phyloP scores from a whole-genome alignment of 768 basidiomycete genomes.

The Peribolospora baueri region DNA sequence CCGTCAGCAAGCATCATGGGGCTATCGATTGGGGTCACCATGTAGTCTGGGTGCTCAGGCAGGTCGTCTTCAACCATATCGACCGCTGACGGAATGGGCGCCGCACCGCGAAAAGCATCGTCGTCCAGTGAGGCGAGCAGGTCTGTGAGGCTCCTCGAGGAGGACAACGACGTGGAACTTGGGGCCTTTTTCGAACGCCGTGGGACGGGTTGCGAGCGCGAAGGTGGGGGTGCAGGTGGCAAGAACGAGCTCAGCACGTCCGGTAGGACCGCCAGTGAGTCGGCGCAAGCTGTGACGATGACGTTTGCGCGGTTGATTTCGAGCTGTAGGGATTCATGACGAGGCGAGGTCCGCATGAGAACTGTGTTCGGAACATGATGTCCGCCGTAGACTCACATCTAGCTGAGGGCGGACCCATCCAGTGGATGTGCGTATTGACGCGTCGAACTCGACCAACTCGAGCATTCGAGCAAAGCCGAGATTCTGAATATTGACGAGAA shows the following conservation, averaged over 20 bases:
- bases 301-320: slow-evolving; percentile 1
- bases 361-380: background rate
- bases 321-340: background rate
- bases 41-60: slow-evolving; percentile 65
- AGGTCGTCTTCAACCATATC: slow-evolving; percentile 84
- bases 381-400: slow-evolving; percentile 4
- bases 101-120: slow-evolving; percentile 7
- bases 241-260: slow-evolving; percentile 14
- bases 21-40: slow-evolving; percentile 50
- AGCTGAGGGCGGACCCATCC: slow-evolving; percentile 3
- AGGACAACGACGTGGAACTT: background rate
- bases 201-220: background rate
- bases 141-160: background rate
- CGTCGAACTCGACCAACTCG: slow-evolving; percentile 10
- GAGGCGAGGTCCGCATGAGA: background rate
- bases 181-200: background rate
- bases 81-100: slow-evolving; percentile 23
- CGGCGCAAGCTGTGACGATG: slow-evolving; percentile 18
- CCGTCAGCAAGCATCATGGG: background rate
- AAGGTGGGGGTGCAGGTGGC: background rate
- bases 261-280: slow-evolving; percentile 16
- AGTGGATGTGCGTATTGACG: background rate
- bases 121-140: background rate
- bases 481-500: slow-evolving; percentile 2
- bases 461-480: slow-evolving; percentile 14